phyloP scores from a whole-genome alignment of 1,284 basidiomycete species.

The Mycena citricolor region DNA sequence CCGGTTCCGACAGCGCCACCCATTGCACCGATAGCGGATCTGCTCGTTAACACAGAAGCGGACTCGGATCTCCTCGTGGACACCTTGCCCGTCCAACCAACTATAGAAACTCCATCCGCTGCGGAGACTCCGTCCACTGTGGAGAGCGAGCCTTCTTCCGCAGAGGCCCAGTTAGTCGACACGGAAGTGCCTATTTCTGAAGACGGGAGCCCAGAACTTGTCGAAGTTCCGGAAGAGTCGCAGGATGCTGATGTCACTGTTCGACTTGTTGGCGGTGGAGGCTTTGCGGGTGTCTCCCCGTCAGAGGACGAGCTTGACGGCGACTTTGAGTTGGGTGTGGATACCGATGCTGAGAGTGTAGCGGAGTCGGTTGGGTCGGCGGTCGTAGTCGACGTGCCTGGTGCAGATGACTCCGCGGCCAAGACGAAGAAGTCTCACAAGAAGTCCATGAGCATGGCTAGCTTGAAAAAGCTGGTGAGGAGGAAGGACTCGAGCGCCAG shows the following conservation, averaged over 20 bases:
- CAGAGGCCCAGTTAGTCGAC: no score
- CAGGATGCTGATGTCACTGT: slow-evolving; percentile 44
- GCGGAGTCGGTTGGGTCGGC: slow-evolving; percentile 16
- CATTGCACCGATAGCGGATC: slow-evolving; percentile 29
- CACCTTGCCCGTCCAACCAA: slow-evolving; percentile 12
- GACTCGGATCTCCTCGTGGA: slow-evolving; percentile 41
- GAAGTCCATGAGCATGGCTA: slow-evolving; percentile 55
- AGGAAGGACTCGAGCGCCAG: slow-evolving; percentile 55
- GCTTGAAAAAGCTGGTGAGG: slow-evolving; percentile 56
- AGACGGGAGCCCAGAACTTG: no score
- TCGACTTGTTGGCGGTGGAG: slow-evolving; percentile 57
- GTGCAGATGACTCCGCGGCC: slow-evolving; percentile 23
- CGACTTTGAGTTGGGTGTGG: slow-evolving; percentile 25
- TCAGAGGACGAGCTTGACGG: slow-evolving; percentile 26
- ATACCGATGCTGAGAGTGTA: slow-evolving; percentile 29
- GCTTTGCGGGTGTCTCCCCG: slow-evolving; percentile 35
- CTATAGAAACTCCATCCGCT: not conserved
- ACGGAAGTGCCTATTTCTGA: no score
- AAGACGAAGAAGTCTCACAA: slow-evolving; percentile 39
- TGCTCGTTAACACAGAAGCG: slow-evolving; percentile 51
- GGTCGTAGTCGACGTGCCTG: slow-evolving; percentile 19
- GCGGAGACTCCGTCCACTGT: not conserved
- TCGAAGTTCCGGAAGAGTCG: slow-evolving; percentile 4
- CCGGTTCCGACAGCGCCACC: slow-evolving; percentile 20
- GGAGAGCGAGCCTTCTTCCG: slow-evolving; percentile 6